Conservation (phyloP, 352 stramenopile genomes). For the Globisporangium iwayamae region DNA sequence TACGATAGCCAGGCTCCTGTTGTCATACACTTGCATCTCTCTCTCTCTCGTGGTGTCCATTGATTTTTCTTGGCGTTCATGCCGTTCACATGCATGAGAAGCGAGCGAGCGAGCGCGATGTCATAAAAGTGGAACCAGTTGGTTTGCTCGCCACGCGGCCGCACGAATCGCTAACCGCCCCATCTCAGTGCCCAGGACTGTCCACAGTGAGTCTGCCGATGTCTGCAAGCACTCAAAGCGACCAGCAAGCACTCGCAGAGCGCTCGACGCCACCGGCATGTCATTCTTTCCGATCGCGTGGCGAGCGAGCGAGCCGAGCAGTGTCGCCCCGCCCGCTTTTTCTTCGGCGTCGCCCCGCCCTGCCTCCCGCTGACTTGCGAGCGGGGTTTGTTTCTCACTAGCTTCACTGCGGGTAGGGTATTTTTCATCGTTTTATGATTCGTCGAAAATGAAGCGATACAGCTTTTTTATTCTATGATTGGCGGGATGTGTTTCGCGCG, state of each 20-base stretch:
- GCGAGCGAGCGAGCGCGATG: background rate
- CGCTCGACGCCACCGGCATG: background rate
- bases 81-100: slow-evolving; percentile 3
- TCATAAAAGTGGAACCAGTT: slow-evolving; percentile 20
- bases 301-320: background rate
- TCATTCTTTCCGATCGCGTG: slow-evolving; percentile 11
- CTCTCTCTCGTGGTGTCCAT: slow-evolving; percentile 8
- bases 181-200: background rate
- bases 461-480: background rate
- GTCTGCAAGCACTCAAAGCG: background rate
- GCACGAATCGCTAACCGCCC: background rate
- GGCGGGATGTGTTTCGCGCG: slow-evolving; percentile 10
- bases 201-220: background rate
- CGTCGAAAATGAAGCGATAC: too few species aligned
- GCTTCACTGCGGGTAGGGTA: background rate
- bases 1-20: background rate
- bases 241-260: background rate
- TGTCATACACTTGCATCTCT: background rate
- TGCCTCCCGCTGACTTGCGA: background rate
- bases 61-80: background rate
- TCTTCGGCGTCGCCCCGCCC: background rate
- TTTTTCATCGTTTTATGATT: too few species aligned
- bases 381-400: slow-evolving; percentile 1
- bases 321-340: slow-evolving; percentile 2
- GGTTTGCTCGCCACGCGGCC: background rate